Base-by-base conservation (phyloP, 768 basidiomycete genomes). In the Cystoderma amianthinum region DNA sequence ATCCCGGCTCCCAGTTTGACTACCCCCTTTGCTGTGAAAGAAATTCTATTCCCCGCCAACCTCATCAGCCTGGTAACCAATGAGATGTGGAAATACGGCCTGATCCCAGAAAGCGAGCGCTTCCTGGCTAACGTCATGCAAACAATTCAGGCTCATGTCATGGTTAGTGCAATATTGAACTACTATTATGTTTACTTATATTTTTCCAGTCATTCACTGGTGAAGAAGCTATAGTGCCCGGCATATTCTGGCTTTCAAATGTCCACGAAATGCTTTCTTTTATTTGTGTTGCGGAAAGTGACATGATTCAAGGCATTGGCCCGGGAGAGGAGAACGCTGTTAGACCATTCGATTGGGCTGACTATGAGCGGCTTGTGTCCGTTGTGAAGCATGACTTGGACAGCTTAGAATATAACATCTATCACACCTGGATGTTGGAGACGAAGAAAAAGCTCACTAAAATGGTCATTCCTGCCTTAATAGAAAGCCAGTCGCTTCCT, bases 121-220 rank as follows among this genome's bases (percentile, higher is more conserved):
- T 98, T 99, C 78, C 69, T 99, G 44, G 96, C 96, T 24, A 98
- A 95, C 58, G 89, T 98, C 42, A 98, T 98, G 95, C 94, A 97
- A 61, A 87, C 85, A 2, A 86, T 99, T 44, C 96, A 99, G 68
- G 74, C 84, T 18, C 92, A 98, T 64, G 93, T 98, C 49, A 97
- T 98, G 93, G 96, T 93, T 46, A 52, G 86, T 74, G 16, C 15
- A n/a, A 23, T 39, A 3, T 20, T 36, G 32, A 35, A 35, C 9
- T 34, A 30, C 4, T 39, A 22, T 17, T 43, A 6, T 48, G 25
- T 47, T 32, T 47, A 36, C 48, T 45, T 23, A 47, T 43, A 7
- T 45, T 33, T n/a, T 54, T 25, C 15, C 45, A 92, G 89, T 89
- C 86, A 11, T 96, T 91, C 69, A 74, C 75, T 11, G 84, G 92